Evolutionary conservation across 2,329 filamentous ascomycete species (phyloP).

Genomic region (Coniochaeta sp.): DNA sequence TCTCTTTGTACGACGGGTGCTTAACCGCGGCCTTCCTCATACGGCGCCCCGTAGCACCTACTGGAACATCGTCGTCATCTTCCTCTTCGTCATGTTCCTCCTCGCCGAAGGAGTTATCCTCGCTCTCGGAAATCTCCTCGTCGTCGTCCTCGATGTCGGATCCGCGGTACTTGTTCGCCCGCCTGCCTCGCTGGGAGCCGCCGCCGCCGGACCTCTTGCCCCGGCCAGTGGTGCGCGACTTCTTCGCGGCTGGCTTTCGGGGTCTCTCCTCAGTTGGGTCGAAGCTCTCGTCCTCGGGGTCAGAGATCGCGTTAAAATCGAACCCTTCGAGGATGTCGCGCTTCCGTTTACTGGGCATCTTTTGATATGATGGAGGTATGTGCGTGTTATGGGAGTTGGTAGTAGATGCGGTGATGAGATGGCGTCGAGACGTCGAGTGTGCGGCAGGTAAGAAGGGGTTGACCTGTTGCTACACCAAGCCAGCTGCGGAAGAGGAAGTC

Average conservation of each 20-base stretch:
- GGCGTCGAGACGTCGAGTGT: background rate
- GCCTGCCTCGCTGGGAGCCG: slow-evolving; percentile 15
- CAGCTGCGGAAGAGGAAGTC: too few relatives aligned
- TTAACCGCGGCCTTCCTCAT: slow-evolving; percentile 37
- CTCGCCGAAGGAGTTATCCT: slow-evolving; percentile 41
- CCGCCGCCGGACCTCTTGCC: slow-evolving; percentile 22
- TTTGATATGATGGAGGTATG: slow-evolving; percentile 8
- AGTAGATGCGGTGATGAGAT: background rate
- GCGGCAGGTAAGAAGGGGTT: background rate
- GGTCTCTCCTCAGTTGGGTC: slow-evolving; percentile 43
- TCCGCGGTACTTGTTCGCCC: slow-evolving; percentile 41
- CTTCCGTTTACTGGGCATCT: slow-evolving; percentile 50
- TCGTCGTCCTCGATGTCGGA: slow-evolving; percentile 59
- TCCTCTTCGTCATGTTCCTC: slow-evolving; percentile 29
- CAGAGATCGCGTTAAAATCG: slow-evolving; percentile 61
- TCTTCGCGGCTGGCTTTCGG: slow-evolving; percentile 27
- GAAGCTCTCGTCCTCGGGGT: slow-evolving; percentile 61
- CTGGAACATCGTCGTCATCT: slow-evolving; percentile 27
- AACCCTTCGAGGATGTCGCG: slow-evolving; percentile 48
- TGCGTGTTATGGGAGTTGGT: background rate
- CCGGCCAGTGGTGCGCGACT: slow-evolving; percentile 22
- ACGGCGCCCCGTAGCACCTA: slow-evolving; percentile 34
- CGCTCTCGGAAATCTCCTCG: slow-evolving; percentile 46
- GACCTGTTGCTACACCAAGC: background rate
- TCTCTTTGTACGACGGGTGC: slow-evolving; percentile 38